phyloP scores from a whole-genome alignment of 768 basidiomycete species.

The Sporobolomyces roseus region DNA sequence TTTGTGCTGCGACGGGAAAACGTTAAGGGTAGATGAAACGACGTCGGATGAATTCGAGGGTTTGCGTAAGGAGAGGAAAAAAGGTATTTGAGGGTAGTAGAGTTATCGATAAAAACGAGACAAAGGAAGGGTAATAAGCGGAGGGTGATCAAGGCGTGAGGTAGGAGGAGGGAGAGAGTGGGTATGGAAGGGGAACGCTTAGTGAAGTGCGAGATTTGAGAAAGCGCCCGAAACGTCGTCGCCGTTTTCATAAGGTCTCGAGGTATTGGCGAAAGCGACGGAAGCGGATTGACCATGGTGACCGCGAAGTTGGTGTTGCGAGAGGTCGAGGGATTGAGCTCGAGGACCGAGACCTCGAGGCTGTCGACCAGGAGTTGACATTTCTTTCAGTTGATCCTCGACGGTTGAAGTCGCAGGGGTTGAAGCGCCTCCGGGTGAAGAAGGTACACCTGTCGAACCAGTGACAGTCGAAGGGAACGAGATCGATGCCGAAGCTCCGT shows the following conservation, averaged over 20 bases:
- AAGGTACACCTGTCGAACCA: conserved; percentile 42
- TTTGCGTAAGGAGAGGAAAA: too few species aligned
- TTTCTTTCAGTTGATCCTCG: conserved; percentile 33
- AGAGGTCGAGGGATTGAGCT: conserved; percentile 83
- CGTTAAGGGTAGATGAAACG: too few species aligned
- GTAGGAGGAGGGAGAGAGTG: too few species aligned
- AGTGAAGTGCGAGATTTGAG: too few species aligned
- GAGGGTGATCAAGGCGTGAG: too few species aligned
- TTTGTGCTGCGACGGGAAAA: too few species aligned
- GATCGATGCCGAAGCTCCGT: conserved; percentile 28
- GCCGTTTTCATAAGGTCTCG: conserved; percentile 21
- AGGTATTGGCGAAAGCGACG: conserved; percentile 45
- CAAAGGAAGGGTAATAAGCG: too few species aligned
- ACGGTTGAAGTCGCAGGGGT: not conserved
- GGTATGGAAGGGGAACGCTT: too few species aligned
- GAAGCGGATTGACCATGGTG: conserved; percentile 42
- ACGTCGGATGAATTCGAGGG: too few species aligned
- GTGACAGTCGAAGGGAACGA: conserved; percentile 22
- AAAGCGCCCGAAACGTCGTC: conserved; percentile 40
- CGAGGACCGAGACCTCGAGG: conserved; percentile 78
- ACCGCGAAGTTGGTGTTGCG: conserved; percentile 51
- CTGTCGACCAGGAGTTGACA: conserved; percentile 50
- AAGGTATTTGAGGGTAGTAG: too few species aligned
- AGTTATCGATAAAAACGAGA: too few species aligned
- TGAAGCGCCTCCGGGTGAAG: not conserved